These are phyloP conservation scores for Arthrobotrys entomopaga DNA, from an alignment of 2,329 filamentous ascomycete genomes.

Conservation along the genomic window DNA sequence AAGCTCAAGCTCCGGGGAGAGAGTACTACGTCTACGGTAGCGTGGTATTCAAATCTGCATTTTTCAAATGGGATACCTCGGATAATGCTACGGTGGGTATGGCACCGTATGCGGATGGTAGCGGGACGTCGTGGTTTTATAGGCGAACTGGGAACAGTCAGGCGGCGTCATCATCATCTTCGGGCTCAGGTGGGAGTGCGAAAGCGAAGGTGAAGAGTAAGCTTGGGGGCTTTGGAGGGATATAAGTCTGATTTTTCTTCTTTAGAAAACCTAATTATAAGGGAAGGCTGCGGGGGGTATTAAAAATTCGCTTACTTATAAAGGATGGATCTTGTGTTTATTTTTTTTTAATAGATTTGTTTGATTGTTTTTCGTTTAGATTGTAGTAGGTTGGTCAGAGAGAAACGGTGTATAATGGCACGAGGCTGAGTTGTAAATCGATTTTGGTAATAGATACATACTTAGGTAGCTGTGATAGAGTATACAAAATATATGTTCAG, in stretches of 20 bases:
- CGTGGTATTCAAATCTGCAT: constrained; percentile 44
- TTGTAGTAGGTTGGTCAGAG: too few species aligned
- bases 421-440: too few species aligned
- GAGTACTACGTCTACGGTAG: constrained; percentile 39
- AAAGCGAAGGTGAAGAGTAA: background rate
- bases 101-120: constrained; percentile 33
- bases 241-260: background rate
- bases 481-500: background rate
- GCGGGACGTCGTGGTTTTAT: constrained; percentile 31
- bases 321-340: too few species aligned
- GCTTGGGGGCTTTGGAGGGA: background rate
- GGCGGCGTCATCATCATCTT: background rate
- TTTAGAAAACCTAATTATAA: too few species aligned
- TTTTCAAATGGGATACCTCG: constrained; percentile 52
- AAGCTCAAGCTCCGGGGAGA: constrained; percentile 26
- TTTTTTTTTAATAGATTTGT: too few species aligned
- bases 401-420: too few species aligned
- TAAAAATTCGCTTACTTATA: too few species aligned
- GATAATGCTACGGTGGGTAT: constrained; percentile 46
- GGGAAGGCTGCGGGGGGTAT: too few species aligned
- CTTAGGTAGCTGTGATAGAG: background rate
- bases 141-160: constrained; percentile 11
- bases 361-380: too few species aligned
- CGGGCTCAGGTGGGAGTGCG: background rate
- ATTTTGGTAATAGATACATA: too few species aligned